Percentiles rank a stretch among this genome's conserved stretches.
These are phyloP conservation scores for Trypanosomatidae sp. DNA, from an alignment of 208 protist species.

Conservation along the genomic window DNA sequence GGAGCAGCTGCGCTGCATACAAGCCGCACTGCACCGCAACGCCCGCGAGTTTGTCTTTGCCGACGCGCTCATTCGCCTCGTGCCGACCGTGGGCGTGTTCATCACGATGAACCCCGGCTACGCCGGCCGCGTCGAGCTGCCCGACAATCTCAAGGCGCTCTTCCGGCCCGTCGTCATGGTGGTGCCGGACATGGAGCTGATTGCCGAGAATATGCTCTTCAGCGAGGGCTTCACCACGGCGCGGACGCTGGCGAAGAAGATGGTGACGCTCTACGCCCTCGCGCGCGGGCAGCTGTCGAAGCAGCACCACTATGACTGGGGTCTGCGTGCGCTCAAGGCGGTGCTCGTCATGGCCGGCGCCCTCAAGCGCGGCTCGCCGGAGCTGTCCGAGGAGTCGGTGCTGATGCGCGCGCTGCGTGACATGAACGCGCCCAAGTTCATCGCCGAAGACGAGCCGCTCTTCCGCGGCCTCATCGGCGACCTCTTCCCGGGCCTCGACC, in stretches of 20 bases:
- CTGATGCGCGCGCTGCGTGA: slow-evolving; percentile 98
- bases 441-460: slow-evolving; percentile 97
- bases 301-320: slow-evolving; percentile 99
- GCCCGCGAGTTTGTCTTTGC: slow-evolving; percentile 90
- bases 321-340: slow-evolving; percentile 96
- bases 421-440: slow-evolving; percentile 99
- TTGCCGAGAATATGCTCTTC: slow-evolving; percentile 99
- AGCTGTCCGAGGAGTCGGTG: slow-evolving; percentile 94
- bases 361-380: slow-evolving; percentile 93
- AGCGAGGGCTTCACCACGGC: slow-evolving; percentile 96
- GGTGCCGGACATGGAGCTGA: slow-evolving; percentile 96
- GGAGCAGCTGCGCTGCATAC: slow-evolving; percentile 96
- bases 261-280: slow-evolving; percentile 98
- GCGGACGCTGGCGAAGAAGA: slow-evolving; percentile 96
- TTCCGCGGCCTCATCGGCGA: slow-evolving; percentile 97
- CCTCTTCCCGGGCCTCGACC: slow-evolving; percentile 95
- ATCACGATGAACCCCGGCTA: slow-evolving; percentile 99
- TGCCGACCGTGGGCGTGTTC: slow-evolving; percentile 94
- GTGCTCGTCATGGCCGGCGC: slow-evolving; percentile 98
- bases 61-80: slow-evolving; percentile 76
- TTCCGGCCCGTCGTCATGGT: slow-evolving; percentile 99
- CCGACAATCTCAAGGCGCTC: slow-evolving; percentile 98
- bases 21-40: slow-evolving; percentile 82
- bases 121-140: slow-evolving; percentile 97
- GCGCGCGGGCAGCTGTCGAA: slow-evolving; percentile 97